phyloP scores from a whole-genome alignment of 2,329 filamentous ascomycete species.

The Curvularia eragrostidis region DNA sequence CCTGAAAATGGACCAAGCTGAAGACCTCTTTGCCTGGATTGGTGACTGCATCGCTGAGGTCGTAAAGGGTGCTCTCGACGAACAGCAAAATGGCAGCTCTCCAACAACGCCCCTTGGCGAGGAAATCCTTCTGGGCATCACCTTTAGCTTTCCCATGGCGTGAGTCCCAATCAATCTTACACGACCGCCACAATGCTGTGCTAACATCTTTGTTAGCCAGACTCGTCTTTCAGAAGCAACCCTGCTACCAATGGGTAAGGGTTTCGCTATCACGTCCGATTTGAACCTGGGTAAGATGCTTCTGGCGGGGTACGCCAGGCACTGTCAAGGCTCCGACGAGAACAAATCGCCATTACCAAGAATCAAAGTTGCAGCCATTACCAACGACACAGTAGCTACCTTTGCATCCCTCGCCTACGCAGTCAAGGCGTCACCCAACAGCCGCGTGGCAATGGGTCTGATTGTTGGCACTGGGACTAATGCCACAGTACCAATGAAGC shows the following conservation, averaged over 20 bases:
- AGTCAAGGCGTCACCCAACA: constrained; percentile 65
- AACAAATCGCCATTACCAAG: constrained; percentile 56
- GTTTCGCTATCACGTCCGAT: constrained; percentile 68
- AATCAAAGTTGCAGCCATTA: constrained; percentile 75
- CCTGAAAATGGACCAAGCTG: constrained; percentile 75
- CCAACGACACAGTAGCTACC: constrained; percentile 82
- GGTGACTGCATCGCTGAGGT: constrained; percentile 78
- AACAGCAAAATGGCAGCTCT: constrained; percentile 28
- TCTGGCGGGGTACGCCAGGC: constrained; percentile 64
- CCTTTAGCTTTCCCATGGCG: constrained; percentile 74
- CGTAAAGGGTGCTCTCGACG: constrained; percentile 63
- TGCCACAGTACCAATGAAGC: constrained; percentile 75
- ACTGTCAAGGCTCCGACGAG: constrained; percentile 53
- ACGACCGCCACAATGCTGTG: neutral
- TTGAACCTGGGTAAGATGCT: constrained; percentile 67
- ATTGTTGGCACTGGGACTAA: constrained; percentile 85
- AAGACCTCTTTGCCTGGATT: constrained; percentile 82
- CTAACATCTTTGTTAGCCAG: constrained; percentile 53
- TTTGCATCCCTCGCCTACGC: constrained; percentile 78
- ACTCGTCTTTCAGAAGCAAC: constrained; percentile 67
- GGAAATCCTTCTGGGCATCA: constrained; percentile 69
- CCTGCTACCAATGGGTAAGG: constrained; percentile 74
- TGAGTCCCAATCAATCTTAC: constrained; percentile 25
- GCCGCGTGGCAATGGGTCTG: constrained; percentile 76
- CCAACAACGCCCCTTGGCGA: constrained; percentile 44